These are phyloP conservation scores for Penicillium nordicum DNA, from an alignment of 2,329 filamentous ascomycete genomes.

Conservation along the genomic window DNA sequence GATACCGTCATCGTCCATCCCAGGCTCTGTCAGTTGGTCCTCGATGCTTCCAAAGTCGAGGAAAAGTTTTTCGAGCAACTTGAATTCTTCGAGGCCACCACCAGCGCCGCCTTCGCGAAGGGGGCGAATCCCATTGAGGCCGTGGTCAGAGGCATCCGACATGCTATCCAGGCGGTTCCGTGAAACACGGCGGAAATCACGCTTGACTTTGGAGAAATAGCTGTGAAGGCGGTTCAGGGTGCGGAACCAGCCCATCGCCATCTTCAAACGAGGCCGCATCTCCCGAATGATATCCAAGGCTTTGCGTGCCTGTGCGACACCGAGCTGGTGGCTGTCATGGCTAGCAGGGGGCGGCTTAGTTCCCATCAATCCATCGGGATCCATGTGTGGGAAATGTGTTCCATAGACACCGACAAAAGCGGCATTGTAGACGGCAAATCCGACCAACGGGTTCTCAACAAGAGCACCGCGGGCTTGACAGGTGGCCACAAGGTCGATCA, in stretches of 20 bases:
- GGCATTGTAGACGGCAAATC: constrained; percentile 55
- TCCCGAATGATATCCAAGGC: constrained; percentile 40
- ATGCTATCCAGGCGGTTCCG: constrained; percentile 31
- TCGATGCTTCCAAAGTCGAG: constrained; percentile 40
- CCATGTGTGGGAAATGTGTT: constrained; percentile 55
- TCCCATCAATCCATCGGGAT: constrained; percentile 49
- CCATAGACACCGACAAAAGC: constrained; percentile 52
- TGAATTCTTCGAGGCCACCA: constrained; percentile 39
- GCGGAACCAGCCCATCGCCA: constrained; percentile 45
- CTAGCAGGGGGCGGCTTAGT: constrained; percentile 24
- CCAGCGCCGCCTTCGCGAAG: constrained; percentile 33
- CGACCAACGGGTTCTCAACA: constrained; percentile 55
- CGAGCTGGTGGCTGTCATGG: constrained; percentile 29
- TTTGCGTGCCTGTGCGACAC: constrained; percentile 35
- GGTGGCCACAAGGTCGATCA: constrained; percentile 52
- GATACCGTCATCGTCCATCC: constrained; percentile 34
- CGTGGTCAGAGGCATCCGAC: constrained; percentile 28
- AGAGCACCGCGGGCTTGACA: constrained; percentile 51
- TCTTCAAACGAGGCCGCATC: constrained; percentile 40
- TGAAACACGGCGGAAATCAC: constrained; percentile 36
- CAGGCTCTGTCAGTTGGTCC: constrained; percentile 36
- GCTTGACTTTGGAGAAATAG: constrained; percentile 41
- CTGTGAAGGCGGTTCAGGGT: constrained; percentile 42
- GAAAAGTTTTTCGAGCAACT: constrained; percentile 42
- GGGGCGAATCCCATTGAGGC: constrained; percentile 29